Base-by-base conservation (phyloP, 108 stramenopile genomes). In the Stephanodiscus triporus region DNA sequence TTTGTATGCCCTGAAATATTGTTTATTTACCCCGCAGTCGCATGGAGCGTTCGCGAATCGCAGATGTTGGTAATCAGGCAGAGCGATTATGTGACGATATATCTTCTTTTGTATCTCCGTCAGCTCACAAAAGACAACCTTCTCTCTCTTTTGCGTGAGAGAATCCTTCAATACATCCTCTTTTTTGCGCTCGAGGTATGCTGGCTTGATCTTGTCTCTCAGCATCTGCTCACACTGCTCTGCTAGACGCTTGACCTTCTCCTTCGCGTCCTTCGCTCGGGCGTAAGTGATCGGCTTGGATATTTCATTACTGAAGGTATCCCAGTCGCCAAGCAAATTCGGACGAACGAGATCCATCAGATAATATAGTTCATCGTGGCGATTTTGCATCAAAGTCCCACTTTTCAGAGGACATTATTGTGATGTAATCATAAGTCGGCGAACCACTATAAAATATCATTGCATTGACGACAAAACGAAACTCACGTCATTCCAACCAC, bases 11-110 rank as follows among this genome's bases (percentile, higher is more conserved):
- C 66, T 59, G 63, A 92, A 92, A 61, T 90, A 88, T 13, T 67
- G 68, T 30, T 76, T 58, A 69, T 96, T 96, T 16, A 91, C 84
- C 43, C 91, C 91, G 68, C 95, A 96, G 61, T 91, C 90, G 63
- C 95, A 96, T 3, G 91, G 90, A 20, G 81, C 81, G 78, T 85
- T 84, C 1, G 78, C 86, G 19, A 70, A 77, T 43, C 78, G 75
- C n/a, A 94, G 76, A 36, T 87, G 69, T 22, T 86, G 70, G 60
- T 81, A 89, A 56, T 96, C 95, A 22, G 95, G 92, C 4, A 92
- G 89, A 20, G 86, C 72, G 9, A 94, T 51, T 10, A 92, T 60
- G 42, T 91, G 90, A 19, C 85, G 81, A 75, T 92, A 94, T 0
- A 94, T 56, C 61, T 68, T 70, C 64, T 92, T 94, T 73, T 96